These are phyloP conservation scores for Extremus antarcticus DNA, from an alignment of 495 filamentous ascomycete genomes.

Conservation along the genomic window DNA sequence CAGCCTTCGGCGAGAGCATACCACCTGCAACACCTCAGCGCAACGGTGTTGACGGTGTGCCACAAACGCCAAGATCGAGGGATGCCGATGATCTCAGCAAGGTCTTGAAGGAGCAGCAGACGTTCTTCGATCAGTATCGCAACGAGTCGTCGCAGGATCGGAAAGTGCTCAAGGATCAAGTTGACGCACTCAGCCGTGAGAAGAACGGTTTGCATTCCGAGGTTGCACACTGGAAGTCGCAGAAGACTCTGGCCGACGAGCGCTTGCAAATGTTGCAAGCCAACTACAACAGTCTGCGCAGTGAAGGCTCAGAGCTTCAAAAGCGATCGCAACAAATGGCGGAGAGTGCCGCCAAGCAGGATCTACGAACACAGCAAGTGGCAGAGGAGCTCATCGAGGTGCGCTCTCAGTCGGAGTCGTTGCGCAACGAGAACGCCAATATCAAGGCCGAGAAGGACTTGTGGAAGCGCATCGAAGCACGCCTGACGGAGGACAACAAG, in stretches of 20 bases:
- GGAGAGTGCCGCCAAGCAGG: conserved; percentile 77
- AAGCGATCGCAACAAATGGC: conserved; percentile 63
- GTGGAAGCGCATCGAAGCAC: conserved; percentile 82
- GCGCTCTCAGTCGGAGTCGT: conserved; percentile 66
- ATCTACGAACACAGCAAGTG: conserved; percentile 77
- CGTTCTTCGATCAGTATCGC: conserved; percentile 80
- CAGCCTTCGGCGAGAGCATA: conserved; percentile 51
- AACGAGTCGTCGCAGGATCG: conserved; percentile 72
- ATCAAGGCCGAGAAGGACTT: conserved; percentile 85
- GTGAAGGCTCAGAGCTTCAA: conserved; percentile 73
- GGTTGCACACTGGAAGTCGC: conserved; percentile 62
- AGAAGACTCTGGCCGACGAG: conserved; percentile 67
- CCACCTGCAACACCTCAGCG: conserved; percentile 31
- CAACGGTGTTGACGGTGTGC: conserved; percentile 18
- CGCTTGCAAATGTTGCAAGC: conserved; percentile 83
- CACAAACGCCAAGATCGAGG: conserved; percentile 26
- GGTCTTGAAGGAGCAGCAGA: conserved; percentile 71
- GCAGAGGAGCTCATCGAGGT: conserved; percentile 88
- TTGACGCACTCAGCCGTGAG: conserved; percentile 67
- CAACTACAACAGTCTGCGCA: conserved; percentile 71
- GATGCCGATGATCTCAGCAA: conserved; percentile 53
- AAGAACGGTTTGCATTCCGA: conserved; percentile 74
- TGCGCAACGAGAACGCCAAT: conserved; percentile 84
- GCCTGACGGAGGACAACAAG: conserved; percentile 77
- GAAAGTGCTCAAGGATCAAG: conserved; percentile 71